Evolutionary conservation across 2,329 filamentous ascomycete species (phyloP).

Genomic region (Sclerotinia sclerotiorum): DNA sequence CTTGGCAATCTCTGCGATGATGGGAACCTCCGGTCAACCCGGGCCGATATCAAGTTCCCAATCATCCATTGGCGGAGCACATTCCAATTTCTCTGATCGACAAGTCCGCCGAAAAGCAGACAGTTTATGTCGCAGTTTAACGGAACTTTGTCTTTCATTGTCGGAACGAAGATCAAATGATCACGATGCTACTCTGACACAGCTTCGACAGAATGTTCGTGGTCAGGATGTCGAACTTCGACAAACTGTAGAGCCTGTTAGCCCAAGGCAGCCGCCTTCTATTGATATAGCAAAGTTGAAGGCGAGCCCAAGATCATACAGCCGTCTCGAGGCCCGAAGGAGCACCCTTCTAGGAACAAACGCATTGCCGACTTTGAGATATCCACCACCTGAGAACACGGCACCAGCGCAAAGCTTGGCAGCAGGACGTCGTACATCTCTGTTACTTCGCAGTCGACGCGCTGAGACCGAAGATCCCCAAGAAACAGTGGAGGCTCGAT

Average conservation of each 20-base stretch:
- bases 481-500: conserved; percentile 46
- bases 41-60: conserved; percentile 63
- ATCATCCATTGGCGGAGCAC: conserved; percentile 45
- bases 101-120: conserved; percentile 89
- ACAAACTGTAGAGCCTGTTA: conserved; percentile 30
- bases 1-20: conserved; percentile 72
- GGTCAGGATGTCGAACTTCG: conserved; percentile 30
- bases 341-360: conserved; percentile 40
- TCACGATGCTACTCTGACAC: conserved; percentile 29
- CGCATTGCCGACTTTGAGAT: conserved; percentile 38
- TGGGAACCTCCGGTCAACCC: conserved; percentile 69
- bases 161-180: conserved; percentile 53
- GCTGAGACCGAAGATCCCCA: conserved; percentile 39
- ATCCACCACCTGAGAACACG: conserved; percentile 37
- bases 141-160: conserved; percentile 85
- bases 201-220: conserved; percentile 29
- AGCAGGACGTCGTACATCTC: conserved; percentile 56
- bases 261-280: conserved; percentile 28
- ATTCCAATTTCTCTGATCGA: conserved; percentile 64
- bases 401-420: conserved; percentile 51
- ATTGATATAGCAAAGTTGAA: conserved; percentile 34
- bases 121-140: conserved; percentile 87
- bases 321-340: conserved; percentile 39
- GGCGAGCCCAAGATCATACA: conserved; percentile 39
- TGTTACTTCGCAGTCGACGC: conserved; percentile 45